Conservation (phyloP, 2,329 filamentous ascomycete genomes). For the Sporothrix protearum region DNA sequence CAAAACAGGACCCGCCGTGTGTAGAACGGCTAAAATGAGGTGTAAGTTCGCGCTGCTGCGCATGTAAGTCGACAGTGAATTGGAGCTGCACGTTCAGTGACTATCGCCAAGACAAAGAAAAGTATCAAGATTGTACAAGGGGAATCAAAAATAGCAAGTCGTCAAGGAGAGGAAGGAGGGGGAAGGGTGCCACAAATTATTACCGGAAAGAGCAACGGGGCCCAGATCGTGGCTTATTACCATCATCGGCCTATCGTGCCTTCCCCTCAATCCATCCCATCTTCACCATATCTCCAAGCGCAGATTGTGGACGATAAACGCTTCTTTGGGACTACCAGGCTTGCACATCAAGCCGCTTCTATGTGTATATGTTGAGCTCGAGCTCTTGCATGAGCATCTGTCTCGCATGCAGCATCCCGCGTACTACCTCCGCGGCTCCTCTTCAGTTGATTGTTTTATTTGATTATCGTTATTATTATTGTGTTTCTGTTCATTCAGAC, state of each 20-base stretch:
- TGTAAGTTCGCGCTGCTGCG: not conserved
- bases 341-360: not conserved
- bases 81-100: not conserved
- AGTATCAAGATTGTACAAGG: not conserved
- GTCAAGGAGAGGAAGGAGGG: not conserved
- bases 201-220: not conserved
- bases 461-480: not conserved
- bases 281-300: not conserved
- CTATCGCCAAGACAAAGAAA: not conserved
- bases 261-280: conserved; percentile 2
- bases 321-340: not conserved
- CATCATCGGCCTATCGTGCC: conserved; percentile 3
- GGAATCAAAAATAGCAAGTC: not conserved
- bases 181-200: not conserved
- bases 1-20: not conserved
- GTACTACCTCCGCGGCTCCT: not conserved
- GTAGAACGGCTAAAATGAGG: not conserved
- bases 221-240: not conserved
- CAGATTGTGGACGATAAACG: not conserved
- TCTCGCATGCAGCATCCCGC: conserved; percentile 1
- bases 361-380: not conserved
- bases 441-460: no score
- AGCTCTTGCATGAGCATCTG: not conserved
- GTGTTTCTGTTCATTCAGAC: not conserved
- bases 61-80: not conserved